Percentiles rank a stretch among this genome's conserved stretches.
Conservation (phyloP, 2,329 filamentous ascomycete genomes). For the Chaetomiaceae sp. region DNA sequence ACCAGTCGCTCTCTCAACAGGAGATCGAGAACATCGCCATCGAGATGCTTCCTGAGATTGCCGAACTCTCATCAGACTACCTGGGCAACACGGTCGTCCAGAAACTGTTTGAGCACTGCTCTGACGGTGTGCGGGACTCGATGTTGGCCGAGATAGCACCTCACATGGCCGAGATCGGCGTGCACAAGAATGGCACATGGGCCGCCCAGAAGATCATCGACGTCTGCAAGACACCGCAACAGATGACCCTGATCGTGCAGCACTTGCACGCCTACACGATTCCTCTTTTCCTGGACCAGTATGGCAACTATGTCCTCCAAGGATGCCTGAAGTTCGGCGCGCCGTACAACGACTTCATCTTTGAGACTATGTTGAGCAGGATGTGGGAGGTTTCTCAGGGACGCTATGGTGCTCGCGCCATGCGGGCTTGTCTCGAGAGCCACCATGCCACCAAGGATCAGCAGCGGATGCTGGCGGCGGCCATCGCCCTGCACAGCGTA, state of each 20-base stretch:
- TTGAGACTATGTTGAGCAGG: slow-evolving; percentile 89
- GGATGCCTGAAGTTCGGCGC: slow-evolving; percentile 89
- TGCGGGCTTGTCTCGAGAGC: slow-evolving; percentile 94
- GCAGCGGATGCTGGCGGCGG: slow-evolving; percentile 88
- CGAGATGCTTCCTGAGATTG: slow-evolving; percentile 94
- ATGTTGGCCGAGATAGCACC: slow-evolving; percentile 87
- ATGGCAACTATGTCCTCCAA: slow-evolving; percentile 97
- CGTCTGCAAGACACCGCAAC: slow-evolving; percentile 76
- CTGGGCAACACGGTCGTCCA: slow-evolving; percentile 99
- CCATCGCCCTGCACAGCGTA: slow-evolving; percentile 93
- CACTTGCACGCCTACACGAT: slow-evolving; percentile 81
- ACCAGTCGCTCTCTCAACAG: slow-evolving; percentile 75
- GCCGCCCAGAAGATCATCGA: slow-evolving; percentile 99
- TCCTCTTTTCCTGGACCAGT: slow-evolving; percentile 92
- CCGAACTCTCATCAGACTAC: slow-evolving; percentile 91
- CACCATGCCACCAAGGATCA: slow-evolving; percentile 94
- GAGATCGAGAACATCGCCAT: slow-evolving; percentile 91
- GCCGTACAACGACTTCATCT: slow-evolving; percentile 93
- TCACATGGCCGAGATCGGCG: slow-evolving; percentile 90
- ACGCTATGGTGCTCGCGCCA: slow-evolving; percentile 88
- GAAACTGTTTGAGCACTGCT: slow-evolving; percentile 96
- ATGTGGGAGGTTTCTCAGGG: slow-evolving; percentile 94
- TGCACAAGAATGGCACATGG: slow-evolving; percentile 99
- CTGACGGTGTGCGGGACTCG: slow-evolving; percentile 79
- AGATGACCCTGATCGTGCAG: slow-evolving; percentile 82